Base-by-base conservation (phyloP, 129 eudicot genomes). In the Erigeron canadensis region DNA sequence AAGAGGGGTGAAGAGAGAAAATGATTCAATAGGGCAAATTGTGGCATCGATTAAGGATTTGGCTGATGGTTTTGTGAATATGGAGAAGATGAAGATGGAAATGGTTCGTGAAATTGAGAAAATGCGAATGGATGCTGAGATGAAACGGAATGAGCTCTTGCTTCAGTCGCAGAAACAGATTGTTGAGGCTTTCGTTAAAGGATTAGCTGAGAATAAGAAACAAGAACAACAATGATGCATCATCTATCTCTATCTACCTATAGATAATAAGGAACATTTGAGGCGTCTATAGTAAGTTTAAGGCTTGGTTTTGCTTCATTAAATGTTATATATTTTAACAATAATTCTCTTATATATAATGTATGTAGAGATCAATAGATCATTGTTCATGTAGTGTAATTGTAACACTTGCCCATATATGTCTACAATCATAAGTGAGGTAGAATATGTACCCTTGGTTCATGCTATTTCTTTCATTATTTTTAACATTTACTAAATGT, bases 31-130 rank as follows among this genome's bases (percentile, higher is more conserved):
- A 8, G 88, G 76, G 62, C 84, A 89, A 60, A 85, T 92, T 67
- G 96, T 87, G 58, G 61, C 77, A 7, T 84, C 96, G 34, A 86
- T 92, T 19, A 85, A 79, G 80, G 40, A 82, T 55, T 69, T 92
- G 71, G 95, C 91, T 7, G 96, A 92, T 45, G 98, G 96, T 21
- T 89, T 89, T 56, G 73, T 92, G 85, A 92, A 76, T 80, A 85
- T 89, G 98, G 98, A 92, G 82, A 83, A 78, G 65, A 86, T 86
- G 95, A 92, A 89, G 84, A 92, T 92, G 96, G 98, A 89, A 4
- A 86, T 92, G 96, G 87, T 89, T 37, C 72, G 84, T n/a, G 95
- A 92, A 70, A 85, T 87, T 48, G 98, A 92, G 86, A 85, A 80
- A 40, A 77, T 59, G 72, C 73, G 96, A 37, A 89, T 87, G 88